Base-by-base conservation (phyloP, 1,284 basidiomycete genomes). In the Apiotrichum domesticum region DNA sequence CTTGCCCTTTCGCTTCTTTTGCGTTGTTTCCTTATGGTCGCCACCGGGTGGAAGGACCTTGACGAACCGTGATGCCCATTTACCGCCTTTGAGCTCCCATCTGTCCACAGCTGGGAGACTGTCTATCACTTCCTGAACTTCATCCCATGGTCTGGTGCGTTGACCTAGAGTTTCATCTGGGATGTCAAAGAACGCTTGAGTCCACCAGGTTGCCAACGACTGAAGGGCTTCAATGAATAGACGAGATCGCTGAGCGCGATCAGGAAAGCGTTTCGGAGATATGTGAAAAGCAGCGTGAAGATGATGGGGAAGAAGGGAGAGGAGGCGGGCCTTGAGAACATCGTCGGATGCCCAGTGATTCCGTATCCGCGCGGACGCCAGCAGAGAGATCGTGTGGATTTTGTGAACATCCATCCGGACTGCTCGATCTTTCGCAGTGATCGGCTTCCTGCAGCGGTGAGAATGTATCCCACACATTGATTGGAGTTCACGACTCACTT, bases 291-390 rank as follows among this genome's bases (percentile, higher is more conserved):
- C 81, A 52, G 85, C 86, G 71, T 92, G 88, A 4, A 94, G 78
- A 6, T 82, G 69, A 33, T 93, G 79, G 1, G 93, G 93, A 1
- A 87, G 85, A 37, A 93, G 74, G 6, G 92, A 95, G 54, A 96
- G 79, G 33, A 96, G 80, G 15, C 92, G 84, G 6, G 78, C 77
- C 67, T 95, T 90, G 10, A 98, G 80, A 3, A 91, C 77, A 1
- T 78, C 77, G 68, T 97, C 88, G 60, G 91, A 93, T 15, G 92
- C 73, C 88, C 89, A 94, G 54, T 79, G 80, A 72, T 98, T 98
- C 46, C 95, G 83, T 13, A 85, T 78, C 37, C 81, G 78, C 3
- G 87, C 86, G 67, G 87, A 90, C 4, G 84, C 83, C 2, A 98
- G 81, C 7, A 97, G 80, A 13, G 83, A 78, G 4, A 96, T 77